These are phyloP conservation scores for Zopfia rhizophila DNA, from an alignment of 2,329 filamentous ascomycete genomes.

Conservation along the genomic window DNA sequence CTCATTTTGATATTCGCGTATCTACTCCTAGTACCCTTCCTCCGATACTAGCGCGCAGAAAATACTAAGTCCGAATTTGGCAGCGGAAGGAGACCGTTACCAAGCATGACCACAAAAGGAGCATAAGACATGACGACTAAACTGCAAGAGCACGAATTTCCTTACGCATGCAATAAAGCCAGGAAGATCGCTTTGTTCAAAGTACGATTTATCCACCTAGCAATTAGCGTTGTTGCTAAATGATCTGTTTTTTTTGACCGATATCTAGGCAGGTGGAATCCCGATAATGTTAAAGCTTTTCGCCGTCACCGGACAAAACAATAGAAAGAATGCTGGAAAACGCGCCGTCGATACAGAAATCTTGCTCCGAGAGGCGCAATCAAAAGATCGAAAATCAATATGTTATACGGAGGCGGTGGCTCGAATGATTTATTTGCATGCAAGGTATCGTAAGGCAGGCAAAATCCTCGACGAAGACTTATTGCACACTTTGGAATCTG, in stretches of 20 bases:
- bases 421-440: constrained; percentile 33
- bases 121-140: constrained; percentile 38
- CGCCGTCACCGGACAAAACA: constrained; percentile 30
- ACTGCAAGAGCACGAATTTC: constrained; percentile 46
- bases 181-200: constrained; percentile 40
- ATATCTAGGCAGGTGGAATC: constrained; percentile 27
- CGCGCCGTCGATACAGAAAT: constrained; percentile 37
- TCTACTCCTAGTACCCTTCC: constrained; percentile 21
- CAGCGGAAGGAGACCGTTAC: constrained; percentile 25
- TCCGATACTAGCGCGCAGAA: constrained; percentile 25
- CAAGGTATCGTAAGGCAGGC: constrained; percentile 30
- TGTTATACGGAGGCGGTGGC: constrained; percentile 30
- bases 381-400: constrained; percentile 22
- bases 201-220: too few species aligned
- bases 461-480: constrained; percentile 31
- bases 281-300: constrained; percentile 34
- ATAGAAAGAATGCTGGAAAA: constrained; percentile 27
- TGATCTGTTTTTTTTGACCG: too few species aligned
- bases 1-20: constrained; percentile 14
- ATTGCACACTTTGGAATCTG: constrained; percentile 28
- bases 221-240: too few species aligned
- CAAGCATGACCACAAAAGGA: constrained; percentile 45
- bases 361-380: constrained; percentile 33
- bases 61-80: constrained; percentile 20
- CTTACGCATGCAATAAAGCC: constrained; percentile 38